phyloP scores from a whole-genome alignment of 441 rosid genomes.

The Flueggea neowawraea region DNA sequence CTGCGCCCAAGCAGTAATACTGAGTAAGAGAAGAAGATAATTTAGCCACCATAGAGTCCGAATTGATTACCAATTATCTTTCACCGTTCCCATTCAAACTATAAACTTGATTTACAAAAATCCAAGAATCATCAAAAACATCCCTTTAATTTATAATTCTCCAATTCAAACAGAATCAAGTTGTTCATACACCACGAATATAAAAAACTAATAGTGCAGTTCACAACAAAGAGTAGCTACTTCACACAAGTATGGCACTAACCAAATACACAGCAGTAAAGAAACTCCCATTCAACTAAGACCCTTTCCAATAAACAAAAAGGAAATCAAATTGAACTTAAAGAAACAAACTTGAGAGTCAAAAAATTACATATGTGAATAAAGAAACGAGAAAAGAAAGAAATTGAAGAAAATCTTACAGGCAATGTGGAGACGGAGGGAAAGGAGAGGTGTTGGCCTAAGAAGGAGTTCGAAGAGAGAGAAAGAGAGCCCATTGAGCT shows the following conservation, averaged over 20 bases:
- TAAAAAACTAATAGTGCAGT: neutral
- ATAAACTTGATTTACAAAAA: too few species aligned
- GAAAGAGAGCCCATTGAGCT: slow-evolving; percentile 72
- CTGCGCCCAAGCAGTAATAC: too few species aligned
- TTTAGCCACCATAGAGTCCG: too few species aligned
- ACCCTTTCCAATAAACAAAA: slow-evolving; percentile 10
- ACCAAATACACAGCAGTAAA: too few species aligned
- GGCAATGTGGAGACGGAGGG: slow-evolving; percentile 34
- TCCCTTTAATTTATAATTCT: neutral
- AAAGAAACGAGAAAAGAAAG: neutral
- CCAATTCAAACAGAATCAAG: slow-evolving; percentile 6
- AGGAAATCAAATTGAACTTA: neutral
- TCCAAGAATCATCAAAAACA: slow-evolving; percentile 3
- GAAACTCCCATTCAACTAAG: slow-evolving; percentile 7
- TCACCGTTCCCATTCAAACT: too few species aligned
- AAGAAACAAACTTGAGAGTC: slow-evolving; percentile 1
- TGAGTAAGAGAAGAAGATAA: too few species aligned
- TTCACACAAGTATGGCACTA: too few species aligned
- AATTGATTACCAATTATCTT: too few species aligned
- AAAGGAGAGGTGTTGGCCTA: slow-evolving; percentile 65
- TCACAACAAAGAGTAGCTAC: neutral
- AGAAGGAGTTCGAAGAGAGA: slow-evolving; percentile 55
- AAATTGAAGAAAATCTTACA: slow-evolving; percentile 27
- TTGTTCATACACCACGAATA: neutral
- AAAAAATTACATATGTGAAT: too few species aligned